Percentiles rank a stretch among this genome's conserved stretches.
These are phyloP conservation scores for Rhizophora apiculata DNA, from an alignment of 345 rosid genomes.

Conservation along the genomic window DNA sequence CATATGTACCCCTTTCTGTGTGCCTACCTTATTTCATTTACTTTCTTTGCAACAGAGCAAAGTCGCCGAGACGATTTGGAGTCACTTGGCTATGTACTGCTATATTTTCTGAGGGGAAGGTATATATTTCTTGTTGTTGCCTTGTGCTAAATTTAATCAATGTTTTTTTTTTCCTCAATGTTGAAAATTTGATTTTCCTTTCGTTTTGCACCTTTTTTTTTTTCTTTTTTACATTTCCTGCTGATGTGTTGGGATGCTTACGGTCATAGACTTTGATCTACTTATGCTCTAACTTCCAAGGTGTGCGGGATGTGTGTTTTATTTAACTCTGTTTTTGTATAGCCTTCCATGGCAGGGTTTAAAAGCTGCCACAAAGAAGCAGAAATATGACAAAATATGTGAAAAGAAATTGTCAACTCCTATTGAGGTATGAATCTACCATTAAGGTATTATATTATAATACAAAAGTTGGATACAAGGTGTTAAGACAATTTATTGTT, in stretches of 20 bases:
- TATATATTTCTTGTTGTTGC: constrained; percentile 14
- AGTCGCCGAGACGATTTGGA: constrained; percentile 58
- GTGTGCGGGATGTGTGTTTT: neutral
- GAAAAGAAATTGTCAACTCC: constrained; percentile 92
- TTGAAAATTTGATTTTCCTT: neutral
- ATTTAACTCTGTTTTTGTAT: constrained; percentile 23
- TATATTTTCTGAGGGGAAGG: constrained; percentile 85
- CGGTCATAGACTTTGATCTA: neutral
- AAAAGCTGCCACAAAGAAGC: constrained; percentile 87
- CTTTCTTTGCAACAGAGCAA: constrained; percentile 46
- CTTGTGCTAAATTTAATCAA: neutral
- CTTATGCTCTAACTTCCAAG: neutral
- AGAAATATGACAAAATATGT: constrained; percentile 83
- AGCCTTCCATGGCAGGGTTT: constrained; percentile 98
- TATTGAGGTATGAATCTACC: constrained; percentile 58
- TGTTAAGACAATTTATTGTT: neutral
- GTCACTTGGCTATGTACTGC: constrained; percentile 51
- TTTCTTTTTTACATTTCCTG: neutral
- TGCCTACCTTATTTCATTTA: neutral
- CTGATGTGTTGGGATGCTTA: neutral
- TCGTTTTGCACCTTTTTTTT: neutral
- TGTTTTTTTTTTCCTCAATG: neutral
- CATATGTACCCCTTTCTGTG: neutral
- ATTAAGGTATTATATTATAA: neutral
- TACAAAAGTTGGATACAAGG: neutral